Base-by-base conservation (phyloP, 2,329 filamentous ascomycete genomes). In the Ilyonectria sp. region DNA sequence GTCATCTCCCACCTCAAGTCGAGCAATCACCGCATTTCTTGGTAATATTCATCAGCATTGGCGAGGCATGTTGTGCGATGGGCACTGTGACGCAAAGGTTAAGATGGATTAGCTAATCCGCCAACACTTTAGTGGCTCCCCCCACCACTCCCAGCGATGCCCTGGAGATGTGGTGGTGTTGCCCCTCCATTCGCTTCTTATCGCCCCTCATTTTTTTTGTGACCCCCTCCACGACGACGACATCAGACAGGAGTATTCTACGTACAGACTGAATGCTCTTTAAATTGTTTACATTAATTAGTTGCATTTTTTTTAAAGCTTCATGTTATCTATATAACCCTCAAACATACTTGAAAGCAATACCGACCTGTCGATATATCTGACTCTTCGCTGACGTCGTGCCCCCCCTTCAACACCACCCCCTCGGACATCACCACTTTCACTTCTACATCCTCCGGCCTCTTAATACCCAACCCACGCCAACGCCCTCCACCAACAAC, bases 131-230 rank as follows among this genome's bases (percentile, higher is more conserved):
- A 37, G 54, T 40, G 46, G 53, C 8, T 29, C 19, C 26, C 56
- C 29, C 44, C 55, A 33, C 43, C 52, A 40, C 43, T 23, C 15
- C 46, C 23, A 60, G 21, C 19, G 23, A 43, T 37, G 40, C 40
- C 40, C 47, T 40, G 57, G 33, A 17, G 46, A 21, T 56, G 60
- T 19, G 60, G 19, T 37, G 47, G 60, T 4, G 60, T 4, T 54
- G 62, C 62, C 62, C 62, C 62, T 60, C 62, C 31, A 64, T 64
- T 35, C 44, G 29, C 11, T 29, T 64, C 55, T 64, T 60, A 64
- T 64, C 55, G 62, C 54, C 62, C 62, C 56, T 65, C 62, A 59
- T 53, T 64, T 54, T 35, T 64, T 60, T 55, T 47, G 9, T n/a
- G 43, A 50, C 21, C 53, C 15, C 50, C 50, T 35, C 31, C 33